Conservation (phyloP, 768 basidiomycete genomes). For the Tulasnella calospora region DNA sequence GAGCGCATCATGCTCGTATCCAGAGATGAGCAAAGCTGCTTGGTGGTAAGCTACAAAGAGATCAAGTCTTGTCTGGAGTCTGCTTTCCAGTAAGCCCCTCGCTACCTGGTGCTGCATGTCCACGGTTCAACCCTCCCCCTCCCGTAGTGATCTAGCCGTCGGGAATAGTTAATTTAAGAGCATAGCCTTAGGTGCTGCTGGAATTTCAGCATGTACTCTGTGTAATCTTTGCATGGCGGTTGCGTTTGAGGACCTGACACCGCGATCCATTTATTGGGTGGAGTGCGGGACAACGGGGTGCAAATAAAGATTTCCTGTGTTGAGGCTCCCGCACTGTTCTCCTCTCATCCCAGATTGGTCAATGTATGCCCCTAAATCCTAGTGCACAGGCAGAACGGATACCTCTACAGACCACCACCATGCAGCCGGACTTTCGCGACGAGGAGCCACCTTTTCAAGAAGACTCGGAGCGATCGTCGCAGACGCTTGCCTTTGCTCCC, state of each 20-base stretch:
- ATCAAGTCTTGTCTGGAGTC: slow-evolving; percentile 79
- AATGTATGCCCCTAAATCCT: slow-evolving; percentile 2
- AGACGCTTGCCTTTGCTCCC: background rate
- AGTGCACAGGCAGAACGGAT: background rate
- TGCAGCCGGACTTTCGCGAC: background rate
- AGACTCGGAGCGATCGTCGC: background rate
- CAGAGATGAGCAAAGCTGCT: slow-evolving; percentile 91
- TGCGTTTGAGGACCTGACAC: background rate
- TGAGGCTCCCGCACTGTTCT: background rate
- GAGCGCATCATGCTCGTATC: slow-evolving; percentile 93
- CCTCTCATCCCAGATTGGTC: background rate
- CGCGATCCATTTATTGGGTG: background rate
- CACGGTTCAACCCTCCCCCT: background rate
- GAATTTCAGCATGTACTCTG: background rate
- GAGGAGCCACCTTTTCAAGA: background rate
- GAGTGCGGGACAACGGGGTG: background rate
- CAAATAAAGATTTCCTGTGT: background rate
- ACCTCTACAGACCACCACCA: slow-evolving; percentile 1
- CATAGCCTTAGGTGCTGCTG: background rate
- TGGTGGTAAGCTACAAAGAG: slow-evolving; percentile 90
- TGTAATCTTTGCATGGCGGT: background rate
- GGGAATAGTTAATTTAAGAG: background rate
- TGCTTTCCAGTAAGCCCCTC: slow-evolving; percentile 65
- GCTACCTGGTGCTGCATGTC: background rate
- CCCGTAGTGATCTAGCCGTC: background rate